Evolutionary conservation across 2,329 filamentous ascomycete genomes (phyloP).

Genomic region (Dactylellina leptospora): DNA sequence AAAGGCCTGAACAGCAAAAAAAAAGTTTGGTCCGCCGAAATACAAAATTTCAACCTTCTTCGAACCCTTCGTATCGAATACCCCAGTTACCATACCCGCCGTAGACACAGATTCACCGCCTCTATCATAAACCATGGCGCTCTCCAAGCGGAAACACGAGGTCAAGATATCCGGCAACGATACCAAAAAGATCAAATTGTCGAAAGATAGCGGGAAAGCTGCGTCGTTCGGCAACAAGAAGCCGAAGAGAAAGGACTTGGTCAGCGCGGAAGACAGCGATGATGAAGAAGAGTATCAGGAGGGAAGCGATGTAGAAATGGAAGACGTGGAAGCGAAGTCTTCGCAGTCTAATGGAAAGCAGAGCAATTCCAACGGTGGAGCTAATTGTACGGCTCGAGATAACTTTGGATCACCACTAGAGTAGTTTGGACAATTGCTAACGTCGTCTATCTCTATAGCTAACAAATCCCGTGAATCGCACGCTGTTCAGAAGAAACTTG

Average conservation of each 20-base stretch:
- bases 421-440: conserved; percentile 3
- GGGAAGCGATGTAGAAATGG: conserved; percentile 60
- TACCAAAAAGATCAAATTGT: conserved; percentile 47
- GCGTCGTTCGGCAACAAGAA: conserved; percentile 38
- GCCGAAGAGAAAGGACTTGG: conserved; percentile 35
- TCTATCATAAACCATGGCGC: conserved; percentile 25
- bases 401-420: not conserved
- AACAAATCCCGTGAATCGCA: conserved; percentile 85
- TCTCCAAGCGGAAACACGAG: conserved; percentile 44
- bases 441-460: conserved; percentile 57
- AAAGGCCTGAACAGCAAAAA: conserved; percentile 13
- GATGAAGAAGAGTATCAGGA: conserved; percentile 60
- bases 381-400: conserved; percentile 12
- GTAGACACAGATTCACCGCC: not conserved
- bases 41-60: conserved; percentile 15
- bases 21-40: conserved; percentile 24
- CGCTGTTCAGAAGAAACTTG: conserved; percentile 87
- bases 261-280: conserved; percentile 58
- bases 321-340: conserved; percentile 59
- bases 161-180: conserved; percentile 37
- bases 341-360: conserved; percentile 61
- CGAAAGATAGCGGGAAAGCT: conserved; percentile 25
- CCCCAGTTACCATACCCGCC: not conserved
- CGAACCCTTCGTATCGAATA: conserved; percentile 3
- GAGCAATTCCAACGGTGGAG: conserved; percentile 59